Evolutionary conservation across 495 filamentous ascomycete genomes (phyloP), one percentile per base, ranked within the genome.

Genomic region (Evernia prunastri): DNA sequence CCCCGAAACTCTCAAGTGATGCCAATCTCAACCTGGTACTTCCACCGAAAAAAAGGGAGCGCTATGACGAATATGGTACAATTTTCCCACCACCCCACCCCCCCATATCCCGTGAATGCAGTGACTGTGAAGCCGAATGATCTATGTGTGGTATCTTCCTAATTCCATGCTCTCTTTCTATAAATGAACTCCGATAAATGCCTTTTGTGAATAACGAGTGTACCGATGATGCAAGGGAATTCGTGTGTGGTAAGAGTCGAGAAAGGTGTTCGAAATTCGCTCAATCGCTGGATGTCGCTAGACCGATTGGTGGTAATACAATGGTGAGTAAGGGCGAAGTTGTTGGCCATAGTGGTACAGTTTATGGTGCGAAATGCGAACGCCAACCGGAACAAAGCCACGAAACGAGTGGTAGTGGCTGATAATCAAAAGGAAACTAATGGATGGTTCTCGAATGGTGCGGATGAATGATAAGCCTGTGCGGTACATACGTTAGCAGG

Each of bases 111-210:
- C 18, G 57, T 20, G 51, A 59, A 64, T 49, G 53, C 39, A 59
- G 42, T 65, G 64, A 64, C 69, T 56, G 69, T 67, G 69, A 69
- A 64, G 69, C 63, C 67, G 15, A 35, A 58, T 66, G 57, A 71
- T 71, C 64, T 71, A 71, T 71, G 43, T 66, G 58, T 69, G 67
- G 69, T 71, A 71, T 71, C 60, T 71, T 64, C 62, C 42, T 58
- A 64, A 62, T 61, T 56, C 67, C 61, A 37, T 56, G 27, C 49
- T 65, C 49, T 65, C 64, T 67, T 63, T 56, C 58, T 51, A 56
- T 54, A 58, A 49, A 13, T 53, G 56, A 63, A 65, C 66, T 65
- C 68, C 63, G 63, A 60, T 15, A 47, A 54, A 63, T 59, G 64
- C 66, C 47, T 59, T 67, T 61, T 63, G n/a, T 49, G 45, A 7